phyloP scores from a whole-genome alignment of 2,329 filamentous ascomycete species.

The Cucurbitaria berberidis region DNA sequence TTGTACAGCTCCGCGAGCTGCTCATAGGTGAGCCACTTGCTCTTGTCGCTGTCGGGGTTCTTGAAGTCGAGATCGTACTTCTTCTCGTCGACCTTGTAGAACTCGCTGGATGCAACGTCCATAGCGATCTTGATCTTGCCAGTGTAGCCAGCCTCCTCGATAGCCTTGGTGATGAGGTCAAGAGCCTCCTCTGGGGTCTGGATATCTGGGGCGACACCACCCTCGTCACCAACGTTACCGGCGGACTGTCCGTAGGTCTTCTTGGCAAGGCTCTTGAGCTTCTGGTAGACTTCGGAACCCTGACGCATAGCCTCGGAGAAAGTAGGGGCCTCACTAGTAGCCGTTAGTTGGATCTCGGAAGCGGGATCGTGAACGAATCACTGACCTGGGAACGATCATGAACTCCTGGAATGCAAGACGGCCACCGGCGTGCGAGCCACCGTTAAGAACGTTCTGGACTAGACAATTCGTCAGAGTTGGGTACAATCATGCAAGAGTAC shows the following conservation, averaged over 20 bases:
- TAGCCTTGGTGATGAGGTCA: constrained; percentile 91
- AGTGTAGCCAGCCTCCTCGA: constrained; percentile 93
- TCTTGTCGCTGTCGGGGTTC: constrained; percentile 95
- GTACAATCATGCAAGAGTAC: constrained; percentile 39
- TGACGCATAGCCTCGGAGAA: constrained; percentile 97
- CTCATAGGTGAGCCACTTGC: constrained; percentile 99
- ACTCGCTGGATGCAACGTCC: constrained; percentile 98
- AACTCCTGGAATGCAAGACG: constrained; percentile 70
- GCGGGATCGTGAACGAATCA: not conserved
- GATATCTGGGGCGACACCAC: constrained; percentile 98
- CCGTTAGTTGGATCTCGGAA: constrained; percentile 21
- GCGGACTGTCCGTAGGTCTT: constrained; percentile 99
- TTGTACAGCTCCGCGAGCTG: constrained; percentile 93
- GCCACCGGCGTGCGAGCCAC: constrained; percentile 94
- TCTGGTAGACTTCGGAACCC: constrained; percentile 97
- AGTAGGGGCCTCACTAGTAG: constrained; percentile 73
- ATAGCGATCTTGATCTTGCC: constrained; percentile 98
- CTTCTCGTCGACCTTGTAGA: constrained; percentile 95
- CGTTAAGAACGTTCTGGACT: constrained; percentile 62
- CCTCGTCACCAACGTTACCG: constrained; percentile 98
- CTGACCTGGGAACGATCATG: constrained; percentile 60
- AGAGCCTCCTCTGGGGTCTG: constrained; percentile 96
- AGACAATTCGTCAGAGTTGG: not conserved
- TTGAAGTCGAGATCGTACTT: constrained; percentile 99
- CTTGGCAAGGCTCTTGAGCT: constrained; percentile 95